A percentile compares a stretch with the other conserved stretches of the same genome.
Conservation (phyloP, 805 yeast genomes). For the Dipodascus geniculatus region DNA sequence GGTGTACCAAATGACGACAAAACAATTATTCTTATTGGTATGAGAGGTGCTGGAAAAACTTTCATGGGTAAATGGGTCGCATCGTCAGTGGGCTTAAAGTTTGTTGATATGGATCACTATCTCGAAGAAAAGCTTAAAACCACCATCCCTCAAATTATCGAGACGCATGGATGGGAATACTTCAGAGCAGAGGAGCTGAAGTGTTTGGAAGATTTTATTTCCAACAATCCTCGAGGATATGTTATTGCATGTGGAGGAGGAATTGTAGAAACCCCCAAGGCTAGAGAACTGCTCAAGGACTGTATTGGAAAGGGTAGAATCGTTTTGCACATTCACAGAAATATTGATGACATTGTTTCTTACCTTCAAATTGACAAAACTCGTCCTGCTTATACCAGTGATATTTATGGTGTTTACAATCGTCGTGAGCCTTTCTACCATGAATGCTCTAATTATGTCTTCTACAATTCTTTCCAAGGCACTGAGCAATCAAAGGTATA, state of each 20-base stretch:
- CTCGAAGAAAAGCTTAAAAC: conserved; percentile 44
- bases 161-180: conserved; percentile 74
- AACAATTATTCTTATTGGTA: conserved; percentile 77
- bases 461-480: conserved; percentile 64
- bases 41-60: conserved; percentile 97
- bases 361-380: conserved; percentile 68
- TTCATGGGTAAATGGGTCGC: conserved; percentile 77
- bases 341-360: conserved; percentile 63
- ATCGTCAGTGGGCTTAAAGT: conserved; percentile 41
- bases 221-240: conserved; percentile 35
- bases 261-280: conserved; percentile 63
- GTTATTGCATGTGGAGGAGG: conserved; percentile 97
- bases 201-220: conserved; percentile 40
- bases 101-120: conserved; percentile 65
- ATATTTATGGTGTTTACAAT: conserved; percentile 71
- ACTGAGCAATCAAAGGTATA: conserved; percentile 37
- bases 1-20: conserved; percentile 27
- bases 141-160: conserved; percentile 34
- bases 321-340: conserved; percentile 85
- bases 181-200: conserved; percentile 61
- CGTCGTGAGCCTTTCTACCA: conserved; percentile 71
- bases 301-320: conserved; percentile 53
- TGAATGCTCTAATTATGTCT: conserved; percentile 67
- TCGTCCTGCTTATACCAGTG: conserved; percentile 80
- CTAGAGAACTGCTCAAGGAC: conserved; percentile 50